A percentile compares a stretch with the other conserved stretches of the same genome.
phyloP scores from a whole-genome alignment of 2,329 filamentous ascomycete species.

The Anisogramma anomala region DNA sequence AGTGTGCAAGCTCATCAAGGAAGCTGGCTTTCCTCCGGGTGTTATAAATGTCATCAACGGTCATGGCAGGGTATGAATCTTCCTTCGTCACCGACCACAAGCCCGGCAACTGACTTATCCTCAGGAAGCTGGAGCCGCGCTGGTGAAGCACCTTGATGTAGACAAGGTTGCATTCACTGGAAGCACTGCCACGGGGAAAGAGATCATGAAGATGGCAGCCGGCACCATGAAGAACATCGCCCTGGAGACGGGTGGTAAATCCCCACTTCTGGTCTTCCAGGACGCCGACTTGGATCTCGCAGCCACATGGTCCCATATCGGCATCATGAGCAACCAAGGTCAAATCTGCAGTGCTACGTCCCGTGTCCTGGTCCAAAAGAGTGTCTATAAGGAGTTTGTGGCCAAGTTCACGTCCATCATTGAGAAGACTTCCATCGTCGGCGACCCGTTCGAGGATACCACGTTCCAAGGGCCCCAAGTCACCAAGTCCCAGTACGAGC shows the following conservation, averaged over 20 bases:
- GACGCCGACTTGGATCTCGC: conserved; percentile 52
- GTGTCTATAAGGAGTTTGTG: conserved; percentile 49
- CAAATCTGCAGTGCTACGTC: conserved; percentile 52
- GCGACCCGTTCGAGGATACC: conserved; percentile 53
- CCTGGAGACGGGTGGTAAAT: conserved; percentile 52
- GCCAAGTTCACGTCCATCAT: conserved; percentile 49
- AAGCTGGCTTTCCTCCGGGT: conserved; percentile 65
- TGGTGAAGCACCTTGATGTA: conserved; percentile 51
- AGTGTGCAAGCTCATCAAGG: conserved; percentile 53
- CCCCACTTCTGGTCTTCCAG: conserved; percentile 48
- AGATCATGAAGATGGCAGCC: conserved; percentile 61
- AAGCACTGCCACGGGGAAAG: conserved; percentile 53
- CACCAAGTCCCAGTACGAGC: conserved; percentile 54
- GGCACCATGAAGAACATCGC: conserved; percentile 51
- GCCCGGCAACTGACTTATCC: not conserved
- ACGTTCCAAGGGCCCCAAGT: conserved; percentile 63
- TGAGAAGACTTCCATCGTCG: conserved; percentile 46
- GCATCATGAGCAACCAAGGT: conserved; percentile 46
- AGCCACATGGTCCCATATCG: conserved; percentile 38
- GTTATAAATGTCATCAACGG: conserved; percentile 65
- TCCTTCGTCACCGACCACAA: too few species aligned
- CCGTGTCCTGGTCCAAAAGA: conserved; percentile 48
- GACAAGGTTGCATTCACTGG: conserved; percentile 66
- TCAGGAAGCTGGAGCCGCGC: conserved; percentile 48
- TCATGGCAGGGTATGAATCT: conserved; percentile 34